Evolutionary conservation across 2,329 filamentous ascomycete species (phyloP).

Genomic region (Arthrobotrys conoides): DNA sequence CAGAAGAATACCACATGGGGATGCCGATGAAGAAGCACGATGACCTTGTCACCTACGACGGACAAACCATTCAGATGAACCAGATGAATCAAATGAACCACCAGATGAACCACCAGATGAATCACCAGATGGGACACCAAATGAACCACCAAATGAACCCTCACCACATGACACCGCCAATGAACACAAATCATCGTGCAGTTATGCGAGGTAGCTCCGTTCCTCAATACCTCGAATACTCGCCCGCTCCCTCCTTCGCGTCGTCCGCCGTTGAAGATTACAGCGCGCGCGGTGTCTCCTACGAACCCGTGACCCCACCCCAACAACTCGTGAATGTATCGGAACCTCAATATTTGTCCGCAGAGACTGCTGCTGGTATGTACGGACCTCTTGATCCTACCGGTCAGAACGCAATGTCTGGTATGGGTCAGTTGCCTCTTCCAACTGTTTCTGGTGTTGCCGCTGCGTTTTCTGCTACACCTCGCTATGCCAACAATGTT

Average conservation of each 20-base stretch:
- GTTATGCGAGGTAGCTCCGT: constrained; percentile 88
- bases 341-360: constrained; percentile 96
- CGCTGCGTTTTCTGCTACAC: constrained; percentile 76
- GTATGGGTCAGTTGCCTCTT: constrained; percentile 90
- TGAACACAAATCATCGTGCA: constrained; percentile 66
- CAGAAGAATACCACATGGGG: constrained; percentile 70
- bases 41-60: constrained; percentile 57
- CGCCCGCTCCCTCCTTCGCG: constrained; percentile 95
- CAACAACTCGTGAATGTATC: constrained; percentile 86
- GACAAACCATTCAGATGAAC: constrained; percentile 70
- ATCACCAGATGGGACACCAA: constrained; percentile 68
- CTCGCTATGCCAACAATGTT: constrained; percentile 81
- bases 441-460: constrained; percentile 77
- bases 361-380: constrained; percentile 89
- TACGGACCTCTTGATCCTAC: constrained; percentile 95
- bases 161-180: constrained; percentile 76
- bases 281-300: constrained; percentile 94
- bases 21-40: constrained; percentile 59
- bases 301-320: constrained; percentile 95
- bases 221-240: constrained; percentile 98
- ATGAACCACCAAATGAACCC: constrained; percentile 90
- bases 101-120: constrained; percentile 75
- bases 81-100: constrained; percentile 24
- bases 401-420: constrained; percentile 81
- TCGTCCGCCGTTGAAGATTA: constrained; percentile 99